Percentiles rank a stretch among this genome's conserved stretches.
These are phyloP conservation scores for Lumnitzera littorea DNA, from an alignment of 345 rosid genomes.

Conservation along the genomic window DNA sequence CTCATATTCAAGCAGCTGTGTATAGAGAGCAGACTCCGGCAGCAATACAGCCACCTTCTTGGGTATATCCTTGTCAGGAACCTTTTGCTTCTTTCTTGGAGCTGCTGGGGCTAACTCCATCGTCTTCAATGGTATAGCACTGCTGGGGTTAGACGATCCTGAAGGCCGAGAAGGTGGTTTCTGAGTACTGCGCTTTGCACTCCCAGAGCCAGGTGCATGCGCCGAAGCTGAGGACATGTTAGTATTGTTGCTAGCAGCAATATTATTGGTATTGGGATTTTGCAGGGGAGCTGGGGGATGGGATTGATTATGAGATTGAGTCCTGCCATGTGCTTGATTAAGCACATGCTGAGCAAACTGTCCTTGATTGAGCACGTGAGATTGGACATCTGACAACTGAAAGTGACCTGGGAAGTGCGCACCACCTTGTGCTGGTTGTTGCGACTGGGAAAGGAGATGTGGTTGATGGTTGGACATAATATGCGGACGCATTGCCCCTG, in stretches of 20 bases:
- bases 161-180: slow-evolving; percentile 15
- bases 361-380: slow-evolving; percentile 13
- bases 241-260: slow-evolving; percentile 7
- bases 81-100: slow-evolving; percentile 15
- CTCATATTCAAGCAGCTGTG: slow-evolving; percentile 19
- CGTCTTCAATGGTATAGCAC: slow-evolving; percentile 5
- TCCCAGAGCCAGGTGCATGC: slow-evolving; percentile 11
- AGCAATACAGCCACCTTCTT: slow-evolving; percentile 11
- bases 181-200: slow-evolving; percentile 13
- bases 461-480: slow-evolving; percentile 7
- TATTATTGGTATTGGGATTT: slow-evolving; percentile 7
- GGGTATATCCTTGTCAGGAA: slow-evolving; percentile 14
- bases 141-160: slow-evolving; percentile 1
- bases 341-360: slow-evolving; percentile 10
- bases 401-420: slow-evolving; percentile 18
- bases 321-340: neutral
- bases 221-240: slow-evolving; percentile 6
- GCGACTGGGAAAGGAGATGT: slow-evolving; percentile 15
- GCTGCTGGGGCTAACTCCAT: slow-evolving; percentile 18
- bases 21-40: slow-evolving; percentile 19
- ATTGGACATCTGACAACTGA: slow-evolving; percentile 15
- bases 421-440: slow-evolving; percentile 6
- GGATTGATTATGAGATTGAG: slow-evolving; percentile 7
- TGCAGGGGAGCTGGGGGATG: slow-evolving; percentile 16
- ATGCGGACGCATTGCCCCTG: slow-evolving; percentile 11